A percentile compares a stretch with the other conserved stretches of the same genome.
Evolutionary conservation across 768 basidiomycete species (phyloP).

Genomic region (Phaeotremella skinneri): DNA sequence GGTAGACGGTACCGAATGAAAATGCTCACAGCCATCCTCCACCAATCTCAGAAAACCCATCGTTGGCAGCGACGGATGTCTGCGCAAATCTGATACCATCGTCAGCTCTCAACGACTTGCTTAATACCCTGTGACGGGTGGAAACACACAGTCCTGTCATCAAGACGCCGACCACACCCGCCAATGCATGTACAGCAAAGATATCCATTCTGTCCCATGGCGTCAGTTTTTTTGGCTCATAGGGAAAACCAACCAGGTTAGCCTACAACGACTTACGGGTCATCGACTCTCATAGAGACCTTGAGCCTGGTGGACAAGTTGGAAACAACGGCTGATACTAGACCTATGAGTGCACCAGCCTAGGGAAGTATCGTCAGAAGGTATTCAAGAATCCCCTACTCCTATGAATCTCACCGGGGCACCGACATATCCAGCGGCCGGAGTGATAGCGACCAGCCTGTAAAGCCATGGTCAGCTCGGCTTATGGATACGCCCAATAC

Average conservation of each 20-base stretch:
- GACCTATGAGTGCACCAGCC: conserved; percentile 80
- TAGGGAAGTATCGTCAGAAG: conserved; percentile 32
- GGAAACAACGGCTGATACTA: conserved; percentile 76
- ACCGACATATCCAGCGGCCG: conserved; percentile 55
- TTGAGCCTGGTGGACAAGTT: conserved; percentile 97
- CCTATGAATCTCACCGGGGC: conserved; percentile 56
- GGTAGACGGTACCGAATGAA: conserved; percentile 45
- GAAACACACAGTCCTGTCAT: conserved; percentile 64
- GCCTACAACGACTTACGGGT: conserved; percentile 37
- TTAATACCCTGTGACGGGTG: neutral
- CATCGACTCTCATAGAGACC: conserved; percentile 58
- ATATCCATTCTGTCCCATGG: conserved; percentile 60
- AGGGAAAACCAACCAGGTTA: too few relatives aligned
- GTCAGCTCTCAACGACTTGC: neutral
- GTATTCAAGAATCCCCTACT: conserved; percentile 74
- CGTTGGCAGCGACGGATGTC: conserved; percentile 70
- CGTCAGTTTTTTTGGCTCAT: conserved; percentile 15
- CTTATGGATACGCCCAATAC: conserved; percentile 73
- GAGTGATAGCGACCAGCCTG: conserved; percentile 51
- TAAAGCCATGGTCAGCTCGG: neutral
- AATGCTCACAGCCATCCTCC: conserved; percentile 74
- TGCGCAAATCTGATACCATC: conserved; percentile 61
- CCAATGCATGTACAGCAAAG: conserved; percentile 62
- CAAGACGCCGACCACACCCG: conserved; percentile 55
- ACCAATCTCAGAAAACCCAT: conserved; percentile 62